Evolutionary conservation across 345 rosid species (phyloP), one percentile per base, ranked within the genome.

Genomic region (Hirschfeldia incana): DNA sequence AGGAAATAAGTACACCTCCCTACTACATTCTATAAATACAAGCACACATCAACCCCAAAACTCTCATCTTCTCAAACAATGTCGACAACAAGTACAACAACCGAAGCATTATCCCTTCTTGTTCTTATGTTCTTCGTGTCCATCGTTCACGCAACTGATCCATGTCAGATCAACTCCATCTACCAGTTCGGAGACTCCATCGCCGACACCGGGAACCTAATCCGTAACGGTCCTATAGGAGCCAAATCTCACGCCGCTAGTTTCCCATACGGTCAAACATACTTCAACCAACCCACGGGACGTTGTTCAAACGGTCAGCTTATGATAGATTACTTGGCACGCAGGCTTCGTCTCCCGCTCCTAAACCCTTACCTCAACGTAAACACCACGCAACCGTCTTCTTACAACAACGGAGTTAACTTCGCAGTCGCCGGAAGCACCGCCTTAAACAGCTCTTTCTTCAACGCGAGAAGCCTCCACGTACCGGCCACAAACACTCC

Each of bases 341-440:
- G 60, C 55, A 61, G 30, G 46, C 76, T 76, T 53, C 70, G 1
- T 26, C 69, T 85, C 21, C 85, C 85, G 3, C 57, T 79, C 8
- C 55, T 85, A 4, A 77, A 73, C 30, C 74, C 86, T n/a, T 83
- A 83, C 66, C 71, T 81, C 59, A 73, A 81, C 49, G 32, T 60
- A 6, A 69, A 72, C 32, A 46, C 65, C 27, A 55, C 65, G 30
- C 65, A 13, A 13, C 59, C 73, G 8, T 39, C 4, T 9, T 76
- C 66, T 15, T 67, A 33, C 34, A 63, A 28, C 4, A 42, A 65
- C 64, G 85, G 85, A 10, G 73, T 78, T 21, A 83, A 85, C 81
- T 83, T 85, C 32, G 85, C 78, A 0, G 86, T 85, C 5, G 70
- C 85, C 1, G 85, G 85, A 39, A 75, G 77, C 16, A 81, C 86